Evolutionary conservation across 257 asterid species (phyloP), one percentile per base, ranked within the genome.

Genomic region (Fraxinus cuspidata): DNA sequence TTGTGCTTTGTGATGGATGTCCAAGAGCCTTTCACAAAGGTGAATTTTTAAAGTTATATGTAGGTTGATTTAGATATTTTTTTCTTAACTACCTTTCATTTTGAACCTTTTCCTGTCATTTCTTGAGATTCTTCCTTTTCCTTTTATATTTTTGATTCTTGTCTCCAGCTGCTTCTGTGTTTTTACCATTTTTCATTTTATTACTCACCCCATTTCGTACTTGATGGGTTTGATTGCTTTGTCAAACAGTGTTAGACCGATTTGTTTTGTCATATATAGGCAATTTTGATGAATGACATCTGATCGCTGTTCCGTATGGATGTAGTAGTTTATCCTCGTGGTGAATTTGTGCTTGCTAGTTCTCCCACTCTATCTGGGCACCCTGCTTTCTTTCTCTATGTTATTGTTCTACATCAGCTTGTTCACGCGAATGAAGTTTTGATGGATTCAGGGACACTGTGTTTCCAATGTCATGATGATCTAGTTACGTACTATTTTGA

Each of bases 1-100:
- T 96, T 81, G 97, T 94, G 83, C 97, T 89, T 70, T 96, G 99
- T 89, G 97, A 94, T 89, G 99, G 98, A 80, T 96, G 99, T 86
- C 99, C 99, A 72, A 92, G 97, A 87, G 93, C 99, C 78, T 96
- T 96, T 83, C 99, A 96, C 80, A 96, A 87, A 96, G 99, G 99
- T 96, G 81, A 58, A 79, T 19, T 80, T 80, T 82, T 85, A 75
- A 72, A 74, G 72, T 76, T 69, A 42, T 40, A 58, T 58, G 72
- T 71, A 49, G 73, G 68, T 66, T 70, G 34, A 74, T 49, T 42
- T 72, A 53, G 66, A 77, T 70, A n/a, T n/a, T 72, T 72, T 73
- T 49, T 72, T 79, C 74, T 37, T 28, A 6, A 40, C 34, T 77
- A 32, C 51, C 38, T 44, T 37, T 47, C 67, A 16, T 34, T 73